These are phyloP conservation scores for Rubus parviflorus DNA, from an alignment of 306 rosid species.

Conservation along the genomic window DNA sequence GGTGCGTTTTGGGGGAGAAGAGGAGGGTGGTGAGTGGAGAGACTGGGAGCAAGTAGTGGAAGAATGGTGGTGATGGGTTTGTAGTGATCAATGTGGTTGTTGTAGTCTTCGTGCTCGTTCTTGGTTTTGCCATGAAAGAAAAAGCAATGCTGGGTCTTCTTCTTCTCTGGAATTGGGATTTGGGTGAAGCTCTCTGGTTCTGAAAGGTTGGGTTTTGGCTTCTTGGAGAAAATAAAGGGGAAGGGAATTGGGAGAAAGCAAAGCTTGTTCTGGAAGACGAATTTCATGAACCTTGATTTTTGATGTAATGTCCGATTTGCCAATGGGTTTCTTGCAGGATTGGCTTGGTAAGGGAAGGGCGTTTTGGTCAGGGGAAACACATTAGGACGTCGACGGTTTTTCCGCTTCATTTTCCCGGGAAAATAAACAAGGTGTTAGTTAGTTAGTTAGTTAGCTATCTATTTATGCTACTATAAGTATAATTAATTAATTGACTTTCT, in stretches of 20 bases:
- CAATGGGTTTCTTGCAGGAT: not conserved
- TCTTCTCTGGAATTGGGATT: not conserved
- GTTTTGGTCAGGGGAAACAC: constrained; percentile 8
- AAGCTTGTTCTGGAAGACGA: constrained; percentile 7
- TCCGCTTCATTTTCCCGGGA: constrained; percentile 26
- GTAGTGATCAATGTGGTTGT: not conserved
- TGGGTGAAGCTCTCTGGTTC: not conserved
- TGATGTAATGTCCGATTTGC: not conserved
- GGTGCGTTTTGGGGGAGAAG: constrained; percentile 30
- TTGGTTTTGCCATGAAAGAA: constrained; percentile 42
- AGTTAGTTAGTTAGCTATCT: not conserved
- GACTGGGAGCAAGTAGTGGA: constrained; percentile 39
- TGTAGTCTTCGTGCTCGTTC: constrained; percentile 21
- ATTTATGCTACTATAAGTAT: not conserved
- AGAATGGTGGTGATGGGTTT: constrained; percentile 21
- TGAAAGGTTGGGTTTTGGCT: not conserved
- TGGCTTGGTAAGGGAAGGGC: not conserved
- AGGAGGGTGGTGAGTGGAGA: constrained; percentile 30
- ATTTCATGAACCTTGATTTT: not conserved
- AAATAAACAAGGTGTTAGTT: not conserved
- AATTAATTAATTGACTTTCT: not conserved
- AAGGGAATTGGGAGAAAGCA: not conserved
- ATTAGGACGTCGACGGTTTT: not conserved
- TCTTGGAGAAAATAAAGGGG: not conserved
- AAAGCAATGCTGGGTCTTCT: not conserved